phyloP scores from a whole-genome alignment of 805 yeast species.

The Metschnikowia orientalis region DNA sequence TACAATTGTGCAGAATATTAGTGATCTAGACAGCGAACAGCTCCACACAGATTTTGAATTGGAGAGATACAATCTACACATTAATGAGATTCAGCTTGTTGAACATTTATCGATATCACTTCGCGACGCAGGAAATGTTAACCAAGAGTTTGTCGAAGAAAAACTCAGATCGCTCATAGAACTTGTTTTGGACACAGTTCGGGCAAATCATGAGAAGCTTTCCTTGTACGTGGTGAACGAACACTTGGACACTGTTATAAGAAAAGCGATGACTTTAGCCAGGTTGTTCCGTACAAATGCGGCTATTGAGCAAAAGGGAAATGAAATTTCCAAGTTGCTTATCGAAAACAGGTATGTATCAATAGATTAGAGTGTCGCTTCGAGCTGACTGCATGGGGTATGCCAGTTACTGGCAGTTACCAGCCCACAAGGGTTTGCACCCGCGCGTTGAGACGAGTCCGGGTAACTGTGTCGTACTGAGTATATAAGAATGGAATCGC shows the following conservation, averaged over 20 bases:
- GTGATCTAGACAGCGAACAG: constrained; percentile 6
- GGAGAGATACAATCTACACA: constrained; percentile 13
- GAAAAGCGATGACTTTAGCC: no score
- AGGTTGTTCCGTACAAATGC: no score
- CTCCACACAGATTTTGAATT: constrained; percentile 8
- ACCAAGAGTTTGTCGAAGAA: constrained; percentile 1
- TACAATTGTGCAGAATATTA: constrained; percentile 7
- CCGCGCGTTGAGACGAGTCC: constrained; percentile 7
- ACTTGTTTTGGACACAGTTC: background rate
- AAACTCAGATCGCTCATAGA: background rate
- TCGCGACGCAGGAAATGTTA: no score
- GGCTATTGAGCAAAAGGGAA: no score
- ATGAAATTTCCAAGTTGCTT: no score
- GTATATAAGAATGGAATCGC: constrained; percentile 8
- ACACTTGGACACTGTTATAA: constrained; percentile 16
- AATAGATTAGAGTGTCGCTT: no score
- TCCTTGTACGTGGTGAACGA: constrained; percentile 12
- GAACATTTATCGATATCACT: no score
- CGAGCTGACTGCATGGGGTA: no score
- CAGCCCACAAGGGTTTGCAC: constrained; percentile 4
- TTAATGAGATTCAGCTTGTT: no score
- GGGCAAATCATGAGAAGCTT: constrained; percentile 2
- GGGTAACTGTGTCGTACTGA: constrained; percentile 15
- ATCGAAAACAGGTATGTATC: no score
- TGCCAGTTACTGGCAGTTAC: background rate